A percentile compares a stretch with the other conserved stretches of the same genome.
phyloP scores from a whole-genome alignment of 73 alveolate species.

The Breviolum minutum region DNA sequence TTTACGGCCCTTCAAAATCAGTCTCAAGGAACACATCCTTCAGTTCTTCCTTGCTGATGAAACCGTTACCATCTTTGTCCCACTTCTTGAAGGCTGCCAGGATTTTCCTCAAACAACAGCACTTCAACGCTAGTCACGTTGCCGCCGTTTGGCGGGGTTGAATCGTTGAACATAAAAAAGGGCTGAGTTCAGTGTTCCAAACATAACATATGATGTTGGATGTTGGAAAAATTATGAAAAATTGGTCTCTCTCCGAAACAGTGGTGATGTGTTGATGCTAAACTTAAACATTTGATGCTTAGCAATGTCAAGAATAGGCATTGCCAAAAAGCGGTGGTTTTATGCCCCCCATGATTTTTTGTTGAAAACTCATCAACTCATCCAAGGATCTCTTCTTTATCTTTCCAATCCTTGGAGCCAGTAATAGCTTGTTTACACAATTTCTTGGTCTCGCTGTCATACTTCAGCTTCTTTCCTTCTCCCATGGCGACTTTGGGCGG shows the following conservation, averaged over 20 bases:
- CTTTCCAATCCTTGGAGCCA: slow-evolving; percentile 27
- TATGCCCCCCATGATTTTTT: background rate
- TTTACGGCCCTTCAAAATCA: background rate
- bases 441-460: slow-evolving; percentile 1
- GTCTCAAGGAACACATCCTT: background rate
- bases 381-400: slow-evolving; percentile 35
- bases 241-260: too few species aligned
- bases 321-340: too few species aligned
- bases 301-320: too few species aligned
- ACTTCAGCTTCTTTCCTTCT: background rate
- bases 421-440: slow-evolving; percentile 41
- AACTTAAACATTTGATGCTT: too few species aligned
- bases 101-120: background rate
- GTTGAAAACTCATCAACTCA: background rate
- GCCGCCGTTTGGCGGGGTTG: background rate
- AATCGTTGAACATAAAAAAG: background rate
- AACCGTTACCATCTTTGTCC: slow-evolving; percentile 44
- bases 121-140: background rate
- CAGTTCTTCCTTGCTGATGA: slow-evolving; percentile 40
- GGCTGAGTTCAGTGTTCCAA: background rate
- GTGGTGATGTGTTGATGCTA: too few species aligned
- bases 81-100: slow-evolving; percentile 46
- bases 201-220: background rate
- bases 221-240: background rate
- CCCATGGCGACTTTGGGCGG: too few species aligned